Percentiles rank a stretch among this genome's conserved stretches.
Evolutionary conservation across 345 rosid species (phyloP).

Genomic region (Populus davidiana): DNA sequence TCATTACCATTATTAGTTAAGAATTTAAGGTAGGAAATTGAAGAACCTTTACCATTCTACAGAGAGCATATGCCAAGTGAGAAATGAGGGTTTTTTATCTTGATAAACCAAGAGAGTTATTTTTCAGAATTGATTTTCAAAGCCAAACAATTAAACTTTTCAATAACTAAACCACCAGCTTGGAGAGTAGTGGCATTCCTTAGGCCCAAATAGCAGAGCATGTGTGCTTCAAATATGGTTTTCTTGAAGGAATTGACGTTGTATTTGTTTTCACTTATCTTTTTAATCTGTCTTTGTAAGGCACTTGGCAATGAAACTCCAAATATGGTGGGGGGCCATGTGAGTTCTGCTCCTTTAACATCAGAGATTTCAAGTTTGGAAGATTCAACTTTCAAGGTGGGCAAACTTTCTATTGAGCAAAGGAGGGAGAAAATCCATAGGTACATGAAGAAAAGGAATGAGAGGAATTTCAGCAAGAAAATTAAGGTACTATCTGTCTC

Average conservation of each 20-base stretch:
- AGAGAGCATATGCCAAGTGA: background rate
- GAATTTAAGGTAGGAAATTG: background rate
- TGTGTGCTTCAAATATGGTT: background rate
- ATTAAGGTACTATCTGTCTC: constrained; percentile 56
- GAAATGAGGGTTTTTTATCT: background rate
- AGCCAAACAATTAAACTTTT: background rate
- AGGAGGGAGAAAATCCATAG: constrained; percentile 90
- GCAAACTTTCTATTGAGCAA: constrained; percentile 77
- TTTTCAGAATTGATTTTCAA: background rate
- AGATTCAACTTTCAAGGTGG: constrained; percentile 62
- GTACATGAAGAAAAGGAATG: constrained; percentile 90
- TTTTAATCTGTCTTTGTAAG: constrained; percentile 28
- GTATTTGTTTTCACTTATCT: background rate
- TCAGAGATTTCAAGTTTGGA: constrained; percentile 70
- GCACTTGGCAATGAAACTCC: constrained; percentile 47
- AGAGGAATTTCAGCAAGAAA: constrained; percentile 96
- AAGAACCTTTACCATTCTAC: background rate
- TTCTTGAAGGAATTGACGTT: background rate
- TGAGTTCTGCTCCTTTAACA: constrained; percentile 41
- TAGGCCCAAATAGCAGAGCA: background rate
- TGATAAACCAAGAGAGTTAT: too few relatives aligned
- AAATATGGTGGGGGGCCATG: constrained; percentile 36
- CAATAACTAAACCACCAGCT: background rate
- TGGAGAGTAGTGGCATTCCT: background rate
- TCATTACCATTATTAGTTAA: background rate